phyloP scores from a whole-genome alignment of 495 filamentous ascomycete species.

The Aspergillus incahuasiensis region DNA sequence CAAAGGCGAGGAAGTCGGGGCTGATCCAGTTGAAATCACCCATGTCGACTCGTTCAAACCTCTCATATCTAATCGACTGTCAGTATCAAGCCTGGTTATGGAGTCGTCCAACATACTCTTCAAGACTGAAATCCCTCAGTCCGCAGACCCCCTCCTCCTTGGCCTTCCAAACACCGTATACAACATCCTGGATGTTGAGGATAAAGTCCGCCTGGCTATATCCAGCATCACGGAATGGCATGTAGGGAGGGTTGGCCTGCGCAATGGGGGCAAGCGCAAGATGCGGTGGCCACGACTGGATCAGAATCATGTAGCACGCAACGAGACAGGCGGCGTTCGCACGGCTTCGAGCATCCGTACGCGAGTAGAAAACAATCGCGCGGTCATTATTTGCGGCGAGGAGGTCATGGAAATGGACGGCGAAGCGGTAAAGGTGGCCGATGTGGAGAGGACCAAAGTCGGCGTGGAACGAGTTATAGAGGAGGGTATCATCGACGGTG shows the following conservation, averaged over 20 bases:
- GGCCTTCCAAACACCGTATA: constrained; percentile 97
- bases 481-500: constrained; percentile 82
- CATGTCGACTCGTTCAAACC: constrained; percentile 91
- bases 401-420: constrained; percentile 90
- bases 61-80: constrained; percentile 63
- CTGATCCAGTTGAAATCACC: constrained; percentile 99
- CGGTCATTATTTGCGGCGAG: constrained; percentile 79
- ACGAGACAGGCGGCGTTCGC: constrained; percentile 96
- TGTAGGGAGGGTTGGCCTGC: constrained; percentile 91
- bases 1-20: constrained; percentile 91
- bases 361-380: constrained; percentile 91
- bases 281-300: constrained; percentile 97
- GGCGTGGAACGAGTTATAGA: constrained; percentile 98
- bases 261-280: constrained; percentile 93
- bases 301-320: constrained; percentile 97
- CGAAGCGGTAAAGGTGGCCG: constrained; percentile 93
- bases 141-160: constrained; percentile 90
- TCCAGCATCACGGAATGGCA: constrained; percentile 97
- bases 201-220: constrained; percentile 98
- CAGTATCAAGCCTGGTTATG: constrained; percentile 10
- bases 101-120: constrained; percentile 62
- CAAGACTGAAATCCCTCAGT: constrained; percentile 82
- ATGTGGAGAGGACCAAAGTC: constrained; percentile 98
- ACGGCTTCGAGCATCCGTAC: constrained; percentile 83
- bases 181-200: constrained; percentile 90